Evolutionary conservation across 345 rosid genomes (phyloP), one percentile per base, ranked within the genome.

Genomic region (Boechera divaricarpa): DNA sequence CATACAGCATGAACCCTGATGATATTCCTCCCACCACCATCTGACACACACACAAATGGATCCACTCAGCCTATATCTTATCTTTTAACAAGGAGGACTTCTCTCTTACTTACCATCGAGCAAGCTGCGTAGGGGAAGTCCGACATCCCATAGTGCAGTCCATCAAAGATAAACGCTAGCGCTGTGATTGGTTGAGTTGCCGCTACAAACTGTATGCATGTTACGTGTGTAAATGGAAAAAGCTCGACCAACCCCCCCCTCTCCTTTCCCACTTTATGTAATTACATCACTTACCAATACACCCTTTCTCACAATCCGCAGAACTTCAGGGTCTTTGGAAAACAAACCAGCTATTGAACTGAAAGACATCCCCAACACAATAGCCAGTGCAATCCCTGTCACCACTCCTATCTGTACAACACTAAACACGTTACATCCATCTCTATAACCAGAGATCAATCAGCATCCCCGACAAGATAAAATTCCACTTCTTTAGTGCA

Each of bases 111-210:
- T 63, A 63, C 68, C 99, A 89, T 95, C 44, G 99, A 90, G 36
- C 65, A 67, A 36, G 99, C 98, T 69, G 98, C 95, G 63, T 90
- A 95, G 15, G 86, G 82, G 78, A 95, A 95, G 85, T 95, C 99
- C 0, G 97, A 95, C 79, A 90, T 88, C 29, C 99, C 99, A 72
- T 85, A 95, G 74, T 90, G 98, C 31, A 95, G 94, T 57, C 99
- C 99, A 69, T 92, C 99, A 76, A 90, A 92, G 57, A 92, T 88
- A 79, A 86, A 95, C 31, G 99, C 99, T 31, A 92, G 80, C 29
- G 98, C 95, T 76, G 90, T 94, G 33, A 95, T 55, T 28, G 99
- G 99, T 82, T 92, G 99, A 69, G 92, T 92, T 28, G 89, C 96
- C 39, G 95, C 85, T 12, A 90, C 96, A 36, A 91, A 93, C 98